phyloP scores from a whole-genome alignment of 306 rosid species.

The Clitoria ternatea region DNA sequence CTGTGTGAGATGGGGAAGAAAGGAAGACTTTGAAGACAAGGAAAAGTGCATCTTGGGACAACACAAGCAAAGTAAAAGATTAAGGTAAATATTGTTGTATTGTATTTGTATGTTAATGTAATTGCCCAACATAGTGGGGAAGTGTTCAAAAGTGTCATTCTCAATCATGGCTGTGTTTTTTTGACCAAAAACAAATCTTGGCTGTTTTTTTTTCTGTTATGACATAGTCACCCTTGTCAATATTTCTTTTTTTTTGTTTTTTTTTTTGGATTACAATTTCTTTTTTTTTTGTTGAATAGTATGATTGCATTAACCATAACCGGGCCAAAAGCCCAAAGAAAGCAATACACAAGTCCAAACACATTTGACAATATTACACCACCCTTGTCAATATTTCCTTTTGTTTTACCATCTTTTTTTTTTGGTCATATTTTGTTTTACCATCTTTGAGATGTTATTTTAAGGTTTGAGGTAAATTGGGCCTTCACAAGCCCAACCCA shows the following conservation, averaged over 20 bases:
- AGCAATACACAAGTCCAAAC: too few species aligned
- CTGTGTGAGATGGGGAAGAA: slow-evolving; percentile 29
- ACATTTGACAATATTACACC: too few species aligned
- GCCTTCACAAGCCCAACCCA: not conserved
- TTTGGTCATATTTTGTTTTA: not conserved
- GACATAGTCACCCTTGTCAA: not conserved
- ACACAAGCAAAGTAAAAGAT: not conserved
- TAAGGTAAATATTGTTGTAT: too few species aligned
- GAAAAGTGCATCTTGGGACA: slow-evolving; percentile 21
- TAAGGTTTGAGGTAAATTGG: not conserved
- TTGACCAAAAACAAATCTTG: not conserved
- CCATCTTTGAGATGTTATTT: not conserved
- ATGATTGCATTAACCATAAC: too few species aligned
- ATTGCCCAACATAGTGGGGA: not conserved
- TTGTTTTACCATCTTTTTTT: too few species aligned
- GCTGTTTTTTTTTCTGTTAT: not conserved
- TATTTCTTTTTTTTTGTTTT: too few species aligned
- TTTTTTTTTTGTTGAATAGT: too few species aligned
- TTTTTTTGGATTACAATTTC: too few species aligned
- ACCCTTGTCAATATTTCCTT: not conserved
- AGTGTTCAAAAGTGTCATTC: slow-evolving; percentile 15
- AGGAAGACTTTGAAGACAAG: slow-evolving; percentile 42
- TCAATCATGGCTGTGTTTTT: slow-evolving; percentile 3
- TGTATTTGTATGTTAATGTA: not conserved
- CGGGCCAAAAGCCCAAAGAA: too few species aligned